Percentiles rank a stretch among this genome's conserved stretches.
phyloP scores from a whole-genome alignment of 1,139 yeast genomes.

The Lodderomyces theae region DNA sequence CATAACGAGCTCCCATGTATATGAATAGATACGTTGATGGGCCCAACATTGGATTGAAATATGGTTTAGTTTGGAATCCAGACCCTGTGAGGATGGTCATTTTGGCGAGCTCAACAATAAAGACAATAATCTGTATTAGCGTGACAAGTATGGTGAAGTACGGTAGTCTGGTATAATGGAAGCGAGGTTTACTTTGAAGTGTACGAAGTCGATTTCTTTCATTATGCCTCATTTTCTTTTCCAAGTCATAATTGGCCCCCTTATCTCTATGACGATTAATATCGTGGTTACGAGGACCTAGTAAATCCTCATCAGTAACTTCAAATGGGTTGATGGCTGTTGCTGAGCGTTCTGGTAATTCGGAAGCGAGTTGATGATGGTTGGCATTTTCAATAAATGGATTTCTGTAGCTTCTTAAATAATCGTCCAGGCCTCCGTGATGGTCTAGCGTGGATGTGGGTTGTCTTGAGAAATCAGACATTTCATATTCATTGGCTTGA shows the following conservation, averaged over 20 bases:
- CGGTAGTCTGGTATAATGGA: constrained; percentile 45
- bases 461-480: not conserved
- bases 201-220: constrained; percentile 28
- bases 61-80: constrained; percentile 68
- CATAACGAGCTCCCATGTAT: constrained; percentile 69
- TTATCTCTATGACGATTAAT: not conserved
- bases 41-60: constrained; percentile 78
- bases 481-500: not conserved
- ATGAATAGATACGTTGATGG: constrained; percentile 70
- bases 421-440: no score
- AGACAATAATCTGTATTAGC: constrained; percentile 54
- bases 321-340: constrained; percentile 14
- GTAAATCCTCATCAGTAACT: constrained; percentile 3
- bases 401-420: constrained; percentile 2
- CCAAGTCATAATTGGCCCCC: constrained; percentile 9
- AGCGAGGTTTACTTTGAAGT: constrained; percentile 33
- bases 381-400: constrained; percentile 11
- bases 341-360: constrained; percentile 8
- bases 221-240: constrained; percentile 20
- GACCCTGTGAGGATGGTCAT: constrained; percentile 64
- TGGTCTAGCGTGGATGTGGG: not conserved
- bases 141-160: constrained; percentile 49
- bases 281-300: constrained; percentile 5
- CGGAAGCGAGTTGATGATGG: constrained; percentile 3
- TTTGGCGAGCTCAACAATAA: constrained; percentile 62